phyloP scores from a whole-genome alignment of 768 basidiomycete species.

The Trametes sanguinea region DNA sequence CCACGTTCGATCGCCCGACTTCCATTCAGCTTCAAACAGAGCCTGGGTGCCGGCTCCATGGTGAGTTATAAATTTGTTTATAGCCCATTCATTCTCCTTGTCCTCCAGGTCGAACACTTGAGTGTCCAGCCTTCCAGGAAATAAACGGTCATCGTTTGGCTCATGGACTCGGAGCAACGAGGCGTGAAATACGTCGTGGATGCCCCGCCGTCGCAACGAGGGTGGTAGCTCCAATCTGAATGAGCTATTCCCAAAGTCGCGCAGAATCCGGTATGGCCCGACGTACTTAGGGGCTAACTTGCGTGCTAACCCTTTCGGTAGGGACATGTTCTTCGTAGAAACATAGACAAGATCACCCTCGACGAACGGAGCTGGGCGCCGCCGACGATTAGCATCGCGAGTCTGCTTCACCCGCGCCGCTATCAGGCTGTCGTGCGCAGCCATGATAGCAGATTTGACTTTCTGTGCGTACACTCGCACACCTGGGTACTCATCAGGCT shows the following conservation, averaged over 20 bases:
- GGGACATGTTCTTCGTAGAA: constrained; percentile 39
- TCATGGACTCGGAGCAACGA: constrained; percentile 34
- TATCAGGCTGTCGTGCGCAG: constrained; percentile 43
- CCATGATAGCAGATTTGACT: constrained; percentile 29
- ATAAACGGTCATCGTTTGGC: constrained; percentile 37
- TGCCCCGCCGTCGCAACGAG: constrained; percentile 28
- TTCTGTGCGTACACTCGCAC: constrained; percentile 30
- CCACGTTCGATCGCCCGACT: constrained; percentile 39
- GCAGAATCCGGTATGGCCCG: constrained; percentile 39
- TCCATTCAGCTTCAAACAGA: constrained; percentile 38
- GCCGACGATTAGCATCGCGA: constrained; percentile 31
- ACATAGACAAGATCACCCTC: constrained; percentile 38
- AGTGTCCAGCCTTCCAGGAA: constrained; percentile 35
- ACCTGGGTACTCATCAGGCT: constrained; percentile 24
- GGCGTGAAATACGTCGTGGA: constrained; percentile 41
- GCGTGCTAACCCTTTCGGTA: constrained; percentile 35
- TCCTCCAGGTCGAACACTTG: constrained; percentile 30
- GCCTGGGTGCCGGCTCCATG: constrained; percentile 28
- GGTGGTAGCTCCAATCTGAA: constrained; percentile 37
- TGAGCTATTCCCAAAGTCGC: constrained; percentile 22
- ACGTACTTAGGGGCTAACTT: constrained; percentile 43
- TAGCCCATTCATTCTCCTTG: constrained; percentile 30
- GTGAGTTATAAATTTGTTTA: constrained; percentile 33
- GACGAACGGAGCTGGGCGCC: constrained; percentile 21
- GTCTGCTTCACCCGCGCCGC: constrained; percentile 35